Evolutionary conservation across 2,329 filamentous ascomycete genomes (phyloP), one percentile per base, ranked within the genome.

Genomic region (Beauveria sp.): DNA sequence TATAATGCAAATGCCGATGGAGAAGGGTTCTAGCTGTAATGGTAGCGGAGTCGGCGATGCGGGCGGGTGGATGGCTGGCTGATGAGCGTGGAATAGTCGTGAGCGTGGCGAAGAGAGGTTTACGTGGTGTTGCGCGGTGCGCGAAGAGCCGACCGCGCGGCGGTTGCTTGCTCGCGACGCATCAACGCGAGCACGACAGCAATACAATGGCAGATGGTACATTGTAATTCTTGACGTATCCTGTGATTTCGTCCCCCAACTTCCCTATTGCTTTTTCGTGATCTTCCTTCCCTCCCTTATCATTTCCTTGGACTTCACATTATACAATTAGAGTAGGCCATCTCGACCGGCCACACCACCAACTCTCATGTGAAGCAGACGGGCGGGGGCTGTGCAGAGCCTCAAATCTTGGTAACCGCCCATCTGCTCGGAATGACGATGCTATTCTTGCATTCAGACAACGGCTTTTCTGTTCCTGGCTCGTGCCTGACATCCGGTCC

Each of bases 401-500:
- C 59, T 55, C 59, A 49, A 60, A 53, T 60, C 43, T 54, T 61
- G 31, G 59, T 61, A 54, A 26, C 59, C 59, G 50, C 59, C 59
- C 50, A 51, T 48, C 34, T 34, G 34, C 18, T 43, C 42, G 51
- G 59, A 55, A 54, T 49, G 26, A 48, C n/a, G 5, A 12, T 61
- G 49, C 59, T 43, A 61, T 61, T 42, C 43, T 53, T 20, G 58
- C 16, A 48, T 51, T 51, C 26, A 22, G 31, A 34, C 8, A 14
- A 60, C 43, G 22, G 26, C 18, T 45, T 52, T 18, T 26, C 31
- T n/a, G 55, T 49, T n/a, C 55, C 18, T 22, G 31, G 10, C 26
- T 12, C 14, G 31, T 34, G 46, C 43, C 56, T 38, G 31, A 6
- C 46, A 42, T 22, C 34, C 34, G 28, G 22, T 28, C 16, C 5